Evolutionary conservation across 208 protist species (phyloP).

Genomic region (Porcisia deanei): DNA sequence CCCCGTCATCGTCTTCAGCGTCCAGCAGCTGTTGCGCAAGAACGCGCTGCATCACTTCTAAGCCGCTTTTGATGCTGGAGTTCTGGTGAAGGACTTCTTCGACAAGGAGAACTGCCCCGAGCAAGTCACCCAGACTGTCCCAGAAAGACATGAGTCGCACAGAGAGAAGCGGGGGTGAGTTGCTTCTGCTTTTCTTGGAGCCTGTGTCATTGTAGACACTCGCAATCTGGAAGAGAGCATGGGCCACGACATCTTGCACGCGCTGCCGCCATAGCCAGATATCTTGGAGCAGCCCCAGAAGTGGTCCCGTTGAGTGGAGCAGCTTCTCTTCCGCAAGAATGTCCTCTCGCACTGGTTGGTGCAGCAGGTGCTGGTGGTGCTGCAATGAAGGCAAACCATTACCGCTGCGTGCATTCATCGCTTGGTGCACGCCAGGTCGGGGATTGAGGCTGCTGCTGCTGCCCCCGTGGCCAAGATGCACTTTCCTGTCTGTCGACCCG

Average conservation of each 20-base stretch:
- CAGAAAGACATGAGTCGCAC: conserved; percentile 75
- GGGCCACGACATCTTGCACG: conserved; percentile 60
- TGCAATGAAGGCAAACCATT: not conserved
- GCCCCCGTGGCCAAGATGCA: not conserved
- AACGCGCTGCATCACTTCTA: conserved; percentile 34
- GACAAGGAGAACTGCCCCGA: conserved; percentile 75
- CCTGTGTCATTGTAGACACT: conserved; percentile 42
- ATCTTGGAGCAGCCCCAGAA: conserved; percentile 75
- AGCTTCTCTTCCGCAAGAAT: conserved; percentile 65
- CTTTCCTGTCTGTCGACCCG: not conserved
- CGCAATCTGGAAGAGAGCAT: conserved; percentile 78
- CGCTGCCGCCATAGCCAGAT: conserved; percentile 81
- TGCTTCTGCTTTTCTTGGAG: not conserved
- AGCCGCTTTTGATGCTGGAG: conserved; percentile 48
- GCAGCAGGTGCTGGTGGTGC: not conserved
- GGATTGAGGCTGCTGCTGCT: not conserved
- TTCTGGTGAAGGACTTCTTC: conserved; percentile 85
- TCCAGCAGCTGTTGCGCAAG: conserved; percentile 25
- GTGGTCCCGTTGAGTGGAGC: conserved; percentile 54
- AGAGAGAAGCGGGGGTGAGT: conserved; percentile 15
- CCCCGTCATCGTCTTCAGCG: conserved; percentile 11
- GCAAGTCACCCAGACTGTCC: conserved; percentile 60
- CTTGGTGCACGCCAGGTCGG: not conserved
- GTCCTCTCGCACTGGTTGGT: not conserved
- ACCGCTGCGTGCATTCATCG: not conserved